Evolutionary conservation across 176 grass and related monocot genomes (phyloP).

Genomic region (Lolium multiflorum): DNA sequence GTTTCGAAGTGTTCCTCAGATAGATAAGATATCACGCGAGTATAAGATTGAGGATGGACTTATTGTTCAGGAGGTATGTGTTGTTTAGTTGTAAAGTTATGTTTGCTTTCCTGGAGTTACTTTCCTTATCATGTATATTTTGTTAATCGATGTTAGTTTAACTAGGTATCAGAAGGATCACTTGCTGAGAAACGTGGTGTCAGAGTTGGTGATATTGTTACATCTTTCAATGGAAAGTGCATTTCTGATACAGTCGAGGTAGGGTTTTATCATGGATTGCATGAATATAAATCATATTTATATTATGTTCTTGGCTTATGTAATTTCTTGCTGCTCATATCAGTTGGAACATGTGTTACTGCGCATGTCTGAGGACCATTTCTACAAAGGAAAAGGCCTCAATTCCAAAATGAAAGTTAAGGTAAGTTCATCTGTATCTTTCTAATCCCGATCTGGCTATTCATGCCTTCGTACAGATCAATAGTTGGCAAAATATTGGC

Average conservation of each 20-base stretch:
- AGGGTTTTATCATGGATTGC: too few relatives aligned
- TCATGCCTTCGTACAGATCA: too few relatives aligned
- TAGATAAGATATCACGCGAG: too few relatives aligned
- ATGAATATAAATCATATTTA: too few relatives aligned
- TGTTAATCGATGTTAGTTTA: background rate
- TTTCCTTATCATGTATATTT: too few relatives aligned
- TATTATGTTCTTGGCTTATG: background rate
- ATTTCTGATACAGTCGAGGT: too few relatives aligned
- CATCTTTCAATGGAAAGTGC: background rate
- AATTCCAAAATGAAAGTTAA: background rate
- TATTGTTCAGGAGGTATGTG: too few relatives aligned
- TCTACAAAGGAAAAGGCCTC: background rate
- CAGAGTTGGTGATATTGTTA: slow-evolving; percentile 8
- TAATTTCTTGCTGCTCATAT: background rate
- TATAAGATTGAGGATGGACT: too few relatives aligned
- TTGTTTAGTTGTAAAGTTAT: too few relatives aligned
- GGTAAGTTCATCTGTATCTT: background rate
- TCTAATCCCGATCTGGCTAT: background rate
- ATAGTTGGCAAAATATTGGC: too few relatives aligned
- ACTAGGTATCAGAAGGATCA: background rate
- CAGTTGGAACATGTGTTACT: slow-evolving; percentile 7
- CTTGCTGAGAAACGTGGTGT: slow-evolving; percentile 6
- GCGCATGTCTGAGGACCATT: background rate
- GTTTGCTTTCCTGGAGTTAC: too few relatives aligned
- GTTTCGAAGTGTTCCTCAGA: too few relatives aligned